Conservation (phyloP, 805 yeast genomes). For the Candida odintsovae region DNA sequence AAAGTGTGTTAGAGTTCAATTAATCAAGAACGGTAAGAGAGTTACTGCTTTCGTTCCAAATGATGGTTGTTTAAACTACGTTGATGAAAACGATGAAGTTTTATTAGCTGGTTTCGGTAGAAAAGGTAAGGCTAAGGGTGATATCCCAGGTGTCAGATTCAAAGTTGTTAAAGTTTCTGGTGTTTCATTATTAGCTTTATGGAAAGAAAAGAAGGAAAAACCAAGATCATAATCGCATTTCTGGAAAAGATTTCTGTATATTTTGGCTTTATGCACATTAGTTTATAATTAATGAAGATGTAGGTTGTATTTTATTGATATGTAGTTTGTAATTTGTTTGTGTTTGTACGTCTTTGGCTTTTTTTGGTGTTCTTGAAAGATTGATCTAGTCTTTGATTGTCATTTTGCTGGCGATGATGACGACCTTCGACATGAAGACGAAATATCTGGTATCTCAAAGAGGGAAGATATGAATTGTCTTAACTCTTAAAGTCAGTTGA, state of each 20-base stretch:
- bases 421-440: no score
- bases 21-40: conserved; percentile 99
- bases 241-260: conserved; percentile 10
- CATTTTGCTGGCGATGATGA: no score
- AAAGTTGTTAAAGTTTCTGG: conserved; percentile 99
- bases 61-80: conserved; percentile 99
- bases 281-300: conserved; percentile 5
- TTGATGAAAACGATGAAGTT: conserved; percentile 99
- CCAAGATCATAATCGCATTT: conserved; percentile 82
- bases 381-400: no score
- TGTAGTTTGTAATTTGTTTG: no score
- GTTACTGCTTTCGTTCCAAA: conserved; percentile 99
- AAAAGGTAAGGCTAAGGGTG: conserved; percentile 99
- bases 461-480: no score
- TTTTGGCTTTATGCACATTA: conserved; percentile 24
- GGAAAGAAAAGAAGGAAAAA: conserved; percentile 99
- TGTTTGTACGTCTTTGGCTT: no score
- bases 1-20: conserved; percentile 99
- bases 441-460: no score
- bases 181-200: conserved; percentile 98
- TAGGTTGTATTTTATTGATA: neutral
- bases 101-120: conserved; percentile 99
- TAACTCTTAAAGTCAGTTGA: no score
- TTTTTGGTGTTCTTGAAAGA: no score
- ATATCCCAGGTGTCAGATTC: conserved; percentile 99